Conservation (phyloP, 306 rosid genomes). For the Prunus salicina region DNA sequence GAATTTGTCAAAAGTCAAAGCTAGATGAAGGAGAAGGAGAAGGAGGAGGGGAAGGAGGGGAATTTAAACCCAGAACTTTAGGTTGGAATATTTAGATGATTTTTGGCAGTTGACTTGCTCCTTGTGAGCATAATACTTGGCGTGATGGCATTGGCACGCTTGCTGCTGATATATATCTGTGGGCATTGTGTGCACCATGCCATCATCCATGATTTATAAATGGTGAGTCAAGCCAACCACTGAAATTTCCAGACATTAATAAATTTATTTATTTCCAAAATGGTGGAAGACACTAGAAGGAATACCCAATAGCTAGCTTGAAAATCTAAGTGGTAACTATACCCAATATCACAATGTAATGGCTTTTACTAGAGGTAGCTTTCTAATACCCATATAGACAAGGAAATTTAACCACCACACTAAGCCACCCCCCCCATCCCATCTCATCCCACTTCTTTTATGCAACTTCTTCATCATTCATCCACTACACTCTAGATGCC, state of each 20-base stretch:
- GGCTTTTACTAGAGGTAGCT: background rate
- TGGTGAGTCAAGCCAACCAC: background rate
- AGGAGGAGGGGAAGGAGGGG: too few relatives aligned
- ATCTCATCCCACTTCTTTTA: background rate
- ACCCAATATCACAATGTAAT: background rate
- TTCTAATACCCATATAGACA: background rate
- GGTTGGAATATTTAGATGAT: background rate
- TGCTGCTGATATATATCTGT: background rate
- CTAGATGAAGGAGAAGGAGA: background rate
- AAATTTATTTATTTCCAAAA: background rate
- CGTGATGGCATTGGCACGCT: background rate
- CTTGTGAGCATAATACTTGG: background rate
- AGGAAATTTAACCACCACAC: constrained; percentile 11
- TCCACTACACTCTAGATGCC: background rate
- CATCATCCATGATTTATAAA: background rate
- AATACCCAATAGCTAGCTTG: background rate
- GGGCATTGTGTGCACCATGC: background rate
- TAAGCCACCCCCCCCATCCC: background rate
- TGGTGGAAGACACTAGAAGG: background rate
- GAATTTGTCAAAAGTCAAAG: too few relatives aligned
- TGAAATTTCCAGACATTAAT: background rate
- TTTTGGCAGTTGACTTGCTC: background rate
- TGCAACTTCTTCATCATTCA: background rate
- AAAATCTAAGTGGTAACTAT: background rate
- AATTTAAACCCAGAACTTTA: background rate